Conservation (phyloP, 305 asterid genomes). For the Solanum hybrid region DNA sequence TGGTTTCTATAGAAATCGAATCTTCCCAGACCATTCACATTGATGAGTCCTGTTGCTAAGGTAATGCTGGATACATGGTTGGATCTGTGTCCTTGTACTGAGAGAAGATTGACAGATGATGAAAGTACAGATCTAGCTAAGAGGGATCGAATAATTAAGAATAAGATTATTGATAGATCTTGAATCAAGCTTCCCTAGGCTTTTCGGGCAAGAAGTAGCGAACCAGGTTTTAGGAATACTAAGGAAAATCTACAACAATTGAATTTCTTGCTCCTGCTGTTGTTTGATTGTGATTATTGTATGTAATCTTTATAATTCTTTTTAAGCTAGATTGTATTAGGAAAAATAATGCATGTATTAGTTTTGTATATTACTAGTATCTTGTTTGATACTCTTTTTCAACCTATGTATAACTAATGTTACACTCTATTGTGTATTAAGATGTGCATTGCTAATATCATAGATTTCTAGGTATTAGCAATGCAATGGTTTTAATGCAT, state of each 20-base stretch:
- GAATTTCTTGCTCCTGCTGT: neutral
- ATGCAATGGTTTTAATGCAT: too few relatives aligned
- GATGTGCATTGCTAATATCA: too few relatives aligned
- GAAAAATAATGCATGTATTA: too few relatives aligned
- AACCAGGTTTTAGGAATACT: slow-evolving; percentile 35
- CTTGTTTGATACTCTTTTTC: neutral
- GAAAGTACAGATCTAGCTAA: slow-evolving; percentile 33
- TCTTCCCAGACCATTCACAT: slow-evolving; percentile 14
- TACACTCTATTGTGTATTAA: neutral
- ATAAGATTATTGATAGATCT: slow-evolving; percentile 52
- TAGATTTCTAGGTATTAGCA: too few relatives aligned
- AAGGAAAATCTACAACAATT: slow-evolving; percentile 28
- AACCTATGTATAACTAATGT: neutral
- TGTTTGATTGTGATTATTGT: neutral
- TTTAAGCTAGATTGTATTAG: too few relatives aligned
- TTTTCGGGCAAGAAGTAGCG: slow-evolving; percentile 66
- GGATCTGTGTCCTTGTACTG: slow-evolving; percentile 42
- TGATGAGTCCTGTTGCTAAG: slow-evolving; percentile 48
- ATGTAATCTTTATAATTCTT: neutral
- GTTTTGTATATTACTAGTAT: too few relatives aligned
- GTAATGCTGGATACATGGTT: slow-evolving; percentile 55
- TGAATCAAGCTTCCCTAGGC: slow-evolving; percentile 56
- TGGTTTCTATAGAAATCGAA: slow-evolving; percentile 23
- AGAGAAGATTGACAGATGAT: slow-evolving; percentile 28
- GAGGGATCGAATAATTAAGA: slow-evolving; percentile 50